Conservation (phyloP, 495 filamentous ascomycete species). For the Sporormia fimetaria region DNA sequence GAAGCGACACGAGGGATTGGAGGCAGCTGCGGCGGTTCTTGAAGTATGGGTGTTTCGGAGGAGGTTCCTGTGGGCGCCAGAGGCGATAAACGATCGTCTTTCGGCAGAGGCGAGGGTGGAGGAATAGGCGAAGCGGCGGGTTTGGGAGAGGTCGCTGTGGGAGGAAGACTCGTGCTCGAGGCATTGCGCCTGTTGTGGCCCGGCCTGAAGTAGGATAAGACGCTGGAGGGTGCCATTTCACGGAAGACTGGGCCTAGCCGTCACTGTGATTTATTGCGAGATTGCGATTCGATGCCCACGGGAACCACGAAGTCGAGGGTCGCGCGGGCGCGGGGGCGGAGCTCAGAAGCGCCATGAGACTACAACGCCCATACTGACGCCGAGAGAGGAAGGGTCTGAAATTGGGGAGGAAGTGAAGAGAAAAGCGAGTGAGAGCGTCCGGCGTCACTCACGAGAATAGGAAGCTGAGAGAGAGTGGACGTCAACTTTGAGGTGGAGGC, state of each 20-base stretch:
- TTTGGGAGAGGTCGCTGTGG: constrained; percentile 8
- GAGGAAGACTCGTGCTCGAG: constrained; percentile 16
- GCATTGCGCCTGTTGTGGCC: constrained; percentile 29
- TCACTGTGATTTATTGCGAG: neutral
- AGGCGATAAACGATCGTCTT: constrained; percentile 13
- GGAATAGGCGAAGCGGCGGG: constrained; percentile 4
- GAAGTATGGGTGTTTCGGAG: constrained; percentile 28
- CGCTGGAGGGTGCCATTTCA: constrained; percentile 29
- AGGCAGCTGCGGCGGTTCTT: constrained; percentile 32
- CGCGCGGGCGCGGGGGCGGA: no score
- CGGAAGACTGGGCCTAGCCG: no score
- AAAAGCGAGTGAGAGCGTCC: no score
- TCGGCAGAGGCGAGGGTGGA: constrained; percentile 15
- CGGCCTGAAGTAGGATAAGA: constrained; percentile 36
- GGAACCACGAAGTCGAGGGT: no score
- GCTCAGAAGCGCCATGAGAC: no score
- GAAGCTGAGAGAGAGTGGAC: no score
- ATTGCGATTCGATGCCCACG: neutral
- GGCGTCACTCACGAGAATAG: no score
- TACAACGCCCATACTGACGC: no score
- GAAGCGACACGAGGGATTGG: constrained; percentile 35
- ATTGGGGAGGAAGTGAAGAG: no score
- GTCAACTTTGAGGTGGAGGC: no score
- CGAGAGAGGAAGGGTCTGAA: no score
- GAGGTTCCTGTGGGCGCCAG: constrained; percentile 15